Evolutionary conservation across 345 rosid species (phyloP).

Genomic region (Firmiana major): DNA sequence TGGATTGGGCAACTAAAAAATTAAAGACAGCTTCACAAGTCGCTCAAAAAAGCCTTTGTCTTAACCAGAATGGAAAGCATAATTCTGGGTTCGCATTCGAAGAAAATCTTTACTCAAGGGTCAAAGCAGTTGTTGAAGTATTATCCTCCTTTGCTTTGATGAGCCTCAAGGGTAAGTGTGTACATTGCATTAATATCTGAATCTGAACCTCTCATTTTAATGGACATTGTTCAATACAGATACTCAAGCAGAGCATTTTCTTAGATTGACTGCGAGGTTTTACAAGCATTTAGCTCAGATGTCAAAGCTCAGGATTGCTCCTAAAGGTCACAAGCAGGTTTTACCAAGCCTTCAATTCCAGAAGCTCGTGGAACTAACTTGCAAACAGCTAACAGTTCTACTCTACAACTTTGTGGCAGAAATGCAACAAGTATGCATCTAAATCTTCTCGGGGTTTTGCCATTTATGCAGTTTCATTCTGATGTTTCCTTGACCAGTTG

Average conservation of each 20-base stretch:
- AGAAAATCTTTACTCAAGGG: slow-evolving; percentile 52
- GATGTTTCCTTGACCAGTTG: slow-evolving; percentile 6
- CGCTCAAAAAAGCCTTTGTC: slow-evolving; percentile 33
- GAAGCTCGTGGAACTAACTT: slow-evolving; percentile 71
- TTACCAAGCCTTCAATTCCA: slow-evolving; percentile 64
- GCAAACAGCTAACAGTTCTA: slow-evolving; percentile 71
- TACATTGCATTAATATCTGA: not conserved
- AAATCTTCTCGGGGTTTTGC: not conserved
- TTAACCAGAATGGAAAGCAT: slow-evolving; percentile 32
- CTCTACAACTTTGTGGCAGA: slow-evolving; percentile 69
- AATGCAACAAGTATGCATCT: slow-evolving; percentile 48
- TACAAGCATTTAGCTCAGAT: slow-evolving; percentile 81
- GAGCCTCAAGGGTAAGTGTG: slow-evolving; percentile 56
- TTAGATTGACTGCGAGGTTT: slow-evolving; percentile 46
- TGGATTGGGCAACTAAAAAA: slow-evolving; percentile 70
- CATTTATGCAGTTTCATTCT: not conserved
- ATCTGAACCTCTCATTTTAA: slow-evolving; percentile 7
- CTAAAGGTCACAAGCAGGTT: slow-evolving; percentile 72
- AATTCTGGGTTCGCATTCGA: slow-evolving; percentile 38
- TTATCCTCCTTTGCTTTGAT: slow-evolving; percentile 66
- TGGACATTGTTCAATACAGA: slow-evolving; percentile 42
- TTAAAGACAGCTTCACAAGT: slow-evolving; percentile 40
- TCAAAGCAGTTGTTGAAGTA: slow-evolving; percentile 57
- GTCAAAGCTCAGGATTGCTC: slow-evolving; percentile 65
- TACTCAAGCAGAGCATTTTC: slow-evolving; percentile 59